Base-by-base conservation (phyloP, 345 rosid species). In the Clarkia xantiana region DNA sequence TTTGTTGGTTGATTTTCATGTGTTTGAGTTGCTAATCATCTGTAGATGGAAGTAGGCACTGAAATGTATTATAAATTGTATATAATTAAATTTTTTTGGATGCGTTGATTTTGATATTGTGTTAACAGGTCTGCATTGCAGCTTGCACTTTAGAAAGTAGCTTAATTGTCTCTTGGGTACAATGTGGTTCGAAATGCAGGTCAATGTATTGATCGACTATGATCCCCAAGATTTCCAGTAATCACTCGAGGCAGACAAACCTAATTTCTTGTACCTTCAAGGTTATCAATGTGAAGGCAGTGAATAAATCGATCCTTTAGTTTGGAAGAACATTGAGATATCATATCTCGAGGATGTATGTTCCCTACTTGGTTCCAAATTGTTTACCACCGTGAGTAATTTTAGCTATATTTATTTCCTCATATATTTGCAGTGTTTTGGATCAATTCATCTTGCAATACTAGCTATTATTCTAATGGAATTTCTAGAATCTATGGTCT, bases 241-340 rank as follows among this genome's bases (percentile, higher is more conserved):
- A 56, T 64, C 60, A 47, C 57, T 73, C 14, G 67, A 63, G 54
- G 69, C 63, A 10, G 53, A 39, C 14, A 62, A 47, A 49, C 75
- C 78, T 36, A 64, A 40, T 47, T 63, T 73, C 53, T 65, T 73
- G 56, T 73, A 73, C 64, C 52, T 73, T 50, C 78, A 58, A 63
- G 78, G 78, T 40, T 72, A 58, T 47, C 45, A 54, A 15, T 57
- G 45, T 45, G 65, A 66, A 46, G 72, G 66, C 58, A 69, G 58
- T 45, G 46, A 53, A 11, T 39, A 53, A 14, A 18, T 53, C 9
- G 48, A 47, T 0, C 23, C 57, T 20, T 34, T 53, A 39, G 19
- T 23, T 42, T 14, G 42, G 57, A 47, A 25, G 6, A 47, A 47
- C 13, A 11, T 15, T 15, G 48, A 53, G 18, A 40, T 11, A 25